These are phyloP conservation scores for Sugiyamaella xylanicola DNA, from an alignment of 1,139 yeast genomes.

Conservation along the genomic window DNA sequence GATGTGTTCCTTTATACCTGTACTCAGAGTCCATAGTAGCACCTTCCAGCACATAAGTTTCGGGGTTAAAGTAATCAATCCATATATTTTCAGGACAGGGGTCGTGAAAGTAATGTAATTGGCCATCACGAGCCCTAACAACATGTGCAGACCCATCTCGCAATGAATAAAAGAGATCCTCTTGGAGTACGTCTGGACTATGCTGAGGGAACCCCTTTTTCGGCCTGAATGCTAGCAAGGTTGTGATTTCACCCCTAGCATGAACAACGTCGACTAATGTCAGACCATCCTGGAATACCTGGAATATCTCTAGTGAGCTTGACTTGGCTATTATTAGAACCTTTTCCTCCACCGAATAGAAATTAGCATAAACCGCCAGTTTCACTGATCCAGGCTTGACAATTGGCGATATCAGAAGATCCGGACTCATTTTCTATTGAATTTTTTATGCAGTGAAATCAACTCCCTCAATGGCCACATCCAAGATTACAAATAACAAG, in stretches of 20 bases:
- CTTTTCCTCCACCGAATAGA: slow-evolving; percentile 9
- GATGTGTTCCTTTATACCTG: not conserved
- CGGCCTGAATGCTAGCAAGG: slow-evolving; percentile 17
- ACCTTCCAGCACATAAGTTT: not conserved
- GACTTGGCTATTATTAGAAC: slow-evolving; percentile 19
- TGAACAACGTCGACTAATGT: slow-evolving; percentile 9
- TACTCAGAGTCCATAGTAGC: not conserved
- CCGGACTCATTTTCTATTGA: not conserved
- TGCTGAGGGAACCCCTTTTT: slow-evolving; percentile 7
- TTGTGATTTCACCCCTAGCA: slow-evolving; percentile 1
- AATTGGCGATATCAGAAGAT: slow-evolving; percentile 15
- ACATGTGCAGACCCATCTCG: slow-evolving; percentile 17
- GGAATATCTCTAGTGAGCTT: slow-evolving; percentile 18
- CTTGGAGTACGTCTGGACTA: not conserved
- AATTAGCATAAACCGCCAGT: slow-evolving; percentile 6
- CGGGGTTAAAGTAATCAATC: not conserved
- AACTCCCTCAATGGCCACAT: too few relatives aligned
- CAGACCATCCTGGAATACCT: slow-evolving; percentile 18
- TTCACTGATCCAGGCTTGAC: slow-evolving; percentile 18
- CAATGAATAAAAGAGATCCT: slow-evolving; percentile 12
- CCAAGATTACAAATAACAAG: too few relatives aligned
- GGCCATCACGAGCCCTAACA: slow-evolving; percentile 4
- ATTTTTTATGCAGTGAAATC: too few relatives aligned
- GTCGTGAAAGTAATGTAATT: slow-evolving; percentile 10
- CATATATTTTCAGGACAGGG: not conserved